phyloP scores from a whole-genome alignment of 148 eudicot species.

The Linanthus parryae region DNA sequence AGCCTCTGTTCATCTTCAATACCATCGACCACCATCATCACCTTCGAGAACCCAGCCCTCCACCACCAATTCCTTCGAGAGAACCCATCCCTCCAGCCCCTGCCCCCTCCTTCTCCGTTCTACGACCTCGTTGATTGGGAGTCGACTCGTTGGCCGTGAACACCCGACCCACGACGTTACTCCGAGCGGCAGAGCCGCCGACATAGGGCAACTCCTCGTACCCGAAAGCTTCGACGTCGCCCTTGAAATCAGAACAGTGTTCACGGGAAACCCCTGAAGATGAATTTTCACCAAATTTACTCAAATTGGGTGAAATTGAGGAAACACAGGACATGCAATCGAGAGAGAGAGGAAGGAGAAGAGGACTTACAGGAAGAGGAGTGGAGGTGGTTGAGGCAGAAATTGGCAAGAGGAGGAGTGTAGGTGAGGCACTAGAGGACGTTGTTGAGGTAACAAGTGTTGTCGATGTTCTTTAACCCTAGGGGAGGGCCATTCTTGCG shows the following conservation, averaged over 20 bases:
- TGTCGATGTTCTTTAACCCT: slow-evolving; percentile 86
- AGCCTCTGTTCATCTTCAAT: too few species aligned
- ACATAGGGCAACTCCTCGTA: slow-evolving; percentile 72
- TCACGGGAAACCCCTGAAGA: too few species aligned
- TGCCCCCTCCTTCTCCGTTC: too few species aligned
- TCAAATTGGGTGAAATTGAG: too few species aligned
- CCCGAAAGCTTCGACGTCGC: slow-evolving; percentile 80
- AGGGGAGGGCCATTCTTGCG: slow-evolving; percentile 59
- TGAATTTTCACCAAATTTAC: too few species aligned
- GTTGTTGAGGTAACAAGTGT: slow-evolving; percentile 86
- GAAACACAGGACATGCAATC: too few species aligned
- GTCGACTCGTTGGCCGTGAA: slow-evolving; percentile 89
- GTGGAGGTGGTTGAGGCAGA: slow-evolving; percentile 63
- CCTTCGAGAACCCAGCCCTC: too few species aligned
- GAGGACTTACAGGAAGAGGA: slow-evolving; percentile 49
- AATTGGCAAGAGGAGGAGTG: slow-evolving; percentile 96
- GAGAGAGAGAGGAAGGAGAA: too few species aligned
- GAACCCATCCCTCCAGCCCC: too few species aligned
- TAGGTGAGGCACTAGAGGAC: slow-evolving; percentile 96
- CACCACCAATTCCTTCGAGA: too few species aligned
- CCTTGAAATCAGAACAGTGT: slow-evolving; percentile 67
- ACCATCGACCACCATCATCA: too few species aligned
- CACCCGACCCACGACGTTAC: slow-evolving; percentile 65
- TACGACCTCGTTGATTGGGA: too few species aligned
- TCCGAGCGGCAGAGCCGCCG: slow-evolving; percentile 81